Percentiles rank a stretch among this genome's conserved stretches.
These are phyloP conservation scores for Wickerhamiella qilinensis DNA, from an alignment of 805 yeast species.

Conservation along the genomic window DNA sequence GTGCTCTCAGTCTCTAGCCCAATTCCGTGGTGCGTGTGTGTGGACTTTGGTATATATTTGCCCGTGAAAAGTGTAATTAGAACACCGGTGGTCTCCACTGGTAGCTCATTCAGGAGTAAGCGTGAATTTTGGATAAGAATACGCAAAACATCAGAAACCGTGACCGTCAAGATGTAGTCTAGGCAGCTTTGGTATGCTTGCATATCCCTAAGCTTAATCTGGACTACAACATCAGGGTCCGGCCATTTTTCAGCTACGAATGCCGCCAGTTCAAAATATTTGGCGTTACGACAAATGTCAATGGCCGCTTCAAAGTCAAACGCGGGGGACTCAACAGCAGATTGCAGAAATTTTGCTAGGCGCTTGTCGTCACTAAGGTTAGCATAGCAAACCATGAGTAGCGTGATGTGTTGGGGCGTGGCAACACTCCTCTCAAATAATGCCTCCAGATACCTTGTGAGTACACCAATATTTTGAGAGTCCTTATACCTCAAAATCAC, in stretches of 20 bases:
- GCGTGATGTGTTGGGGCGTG: constrained; percentile 65
- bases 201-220: constrained; percentile 52
- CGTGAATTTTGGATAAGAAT: constrained; percentile 55
- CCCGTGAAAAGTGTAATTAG: constrained; percentile 85
- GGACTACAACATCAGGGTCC: constrained; percentile 61
- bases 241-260: constrained; percentile 52
- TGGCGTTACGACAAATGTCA: constrained; percentile 55
- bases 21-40: not conserved
- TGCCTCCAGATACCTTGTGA: constrained; percentile 48
- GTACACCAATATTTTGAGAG: constrained; percentile 48
- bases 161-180: constrained; percentile 46
- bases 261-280: constrained; percentile 50
- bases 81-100: constrained; percentile 67
- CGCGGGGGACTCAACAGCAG: constrained; percentile 22
- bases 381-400: constrained; percentile 64
- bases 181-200: constrained; percentile 44
- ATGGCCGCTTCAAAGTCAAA: constrained; percentile 58
- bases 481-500: constrained; percentile 68
- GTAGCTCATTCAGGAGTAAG: constrained; percentile 44
- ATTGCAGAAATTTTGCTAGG: constrained; percentile 39
- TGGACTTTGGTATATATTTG: constrained; percentile 34
- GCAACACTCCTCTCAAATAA: constrained; percentile 41
- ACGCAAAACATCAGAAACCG: constrained; percentile 62
- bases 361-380: constrained; percentile 49
- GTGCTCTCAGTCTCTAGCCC: not conserved